These are phyloP conservation scores for Chaetomiaceae sp. DNA, from an alignment of 2,329 filamentous ascomycete species.

Conservation along the genomic window DNA sequence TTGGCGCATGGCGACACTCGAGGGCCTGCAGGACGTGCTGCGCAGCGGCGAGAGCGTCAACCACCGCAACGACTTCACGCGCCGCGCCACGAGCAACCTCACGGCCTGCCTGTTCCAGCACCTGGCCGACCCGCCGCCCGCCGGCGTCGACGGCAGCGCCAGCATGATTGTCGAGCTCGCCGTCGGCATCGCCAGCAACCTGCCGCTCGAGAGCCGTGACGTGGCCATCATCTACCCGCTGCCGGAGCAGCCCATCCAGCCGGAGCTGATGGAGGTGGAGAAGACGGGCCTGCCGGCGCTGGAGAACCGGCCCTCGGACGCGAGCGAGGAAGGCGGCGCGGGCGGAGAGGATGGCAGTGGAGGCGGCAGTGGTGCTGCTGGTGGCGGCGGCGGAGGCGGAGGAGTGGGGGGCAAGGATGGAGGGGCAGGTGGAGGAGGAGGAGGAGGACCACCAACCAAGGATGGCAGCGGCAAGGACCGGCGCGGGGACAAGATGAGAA, in stretches of 20 bases:
- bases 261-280: constrained; percentile 81
- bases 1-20: constrained; percentile 89
- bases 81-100: constrained; percentile 61
- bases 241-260: constrained; percentile 64
- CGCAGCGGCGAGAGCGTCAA: constrained; percentile 58
- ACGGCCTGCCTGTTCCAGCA: constrained; percentile 65
- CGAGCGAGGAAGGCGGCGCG: constrained; percentile 37
- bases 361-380: constrained; percentile 25
- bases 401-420: constrained; percentile 25
- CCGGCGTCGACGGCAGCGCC: constrained; percentile 79
- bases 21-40: constrained; percentile 73
- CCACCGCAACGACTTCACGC: constrained; percentile 62
- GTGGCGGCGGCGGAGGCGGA: constrained; percentile 35
- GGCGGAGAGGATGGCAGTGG: constrained; percentile 31
- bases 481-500: constrained; percentile 40
- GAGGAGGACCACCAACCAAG: constrained; percentile 36
- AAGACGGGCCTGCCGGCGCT: constrained; percentile 61
- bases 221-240: constrained; percentile 80
- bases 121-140: constrained; percentile 67
- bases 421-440: constrained; percentile 32
- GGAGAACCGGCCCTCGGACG: constrained; percentile 36
- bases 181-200: constrained; percentile 74
- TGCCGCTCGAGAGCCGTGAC: constrained; percentile 86
- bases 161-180: constrained; percentile 91
- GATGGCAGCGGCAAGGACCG: constrained; percentile 32